Conservation (phyloP, 164 flowering plant species). For the Vitis riparia region DNA sequence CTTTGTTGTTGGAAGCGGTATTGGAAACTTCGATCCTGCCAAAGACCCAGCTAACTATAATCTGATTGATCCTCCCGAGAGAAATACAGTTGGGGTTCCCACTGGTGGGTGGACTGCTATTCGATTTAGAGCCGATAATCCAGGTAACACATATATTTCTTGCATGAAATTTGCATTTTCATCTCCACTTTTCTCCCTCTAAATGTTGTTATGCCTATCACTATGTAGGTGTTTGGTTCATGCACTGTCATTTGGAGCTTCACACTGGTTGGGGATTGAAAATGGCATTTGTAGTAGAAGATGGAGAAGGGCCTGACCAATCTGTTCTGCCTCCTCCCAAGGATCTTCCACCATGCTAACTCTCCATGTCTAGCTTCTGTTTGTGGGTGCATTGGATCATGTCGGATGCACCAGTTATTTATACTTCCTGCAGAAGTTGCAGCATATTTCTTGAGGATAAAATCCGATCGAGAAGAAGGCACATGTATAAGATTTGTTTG, state of each 20-base stretch:
- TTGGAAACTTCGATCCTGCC: slow-evolving; percentile 28
- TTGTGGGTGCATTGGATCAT: not conserved
- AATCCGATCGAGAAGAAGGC: not conserved
- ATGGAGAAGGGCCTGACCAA: slow-evolving; percentile 47
- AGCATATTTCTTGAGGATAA: not conserved
- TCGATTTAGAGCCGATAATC: slow-evolving; percentile 67
- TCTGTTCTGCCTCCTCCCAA: slow-evolving; percentile 60
- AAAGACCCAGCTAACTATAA: slow-evolving; percentile 42
- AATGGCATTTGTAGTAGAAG: slow-evolving; percentile 59
- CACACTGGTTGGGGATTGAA: slow-evolving; percentile 71
- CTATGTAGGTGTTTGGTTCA: slow-evolving; percentile 64
- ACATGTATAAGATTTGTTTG: not conserved
- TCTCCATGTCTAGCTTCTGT: not conserved
- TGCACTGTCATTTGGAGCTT: slow-evolving; percentile 73
- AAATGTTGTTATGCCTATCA: not conserved
- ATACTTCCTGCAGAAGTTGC: slow-evolving; percentile 4
- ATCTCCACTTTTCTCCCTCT: no score
- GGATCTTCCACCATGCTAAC: slow-evolving; percentile 67
- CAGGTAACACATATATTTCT: slow-evolving; percentile 36
- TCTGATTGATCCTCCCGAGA: slow-evolving; percentile 69
- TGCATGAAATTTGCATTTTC: no score
- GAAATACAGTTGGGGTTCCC: slow-evolving; percentile 71
- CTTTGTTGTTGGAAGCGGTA: slow-evolving; percentile 31
- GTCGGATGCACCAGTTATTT: not conserved
- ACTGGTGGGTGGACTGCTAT: slow-evolving; percentile 82